Evolutionary conservation across 352 stramenopile species (phyloP), one percentile per base, ranked within the genome.

Genomic region (Achlya hypogyna): DNA sequence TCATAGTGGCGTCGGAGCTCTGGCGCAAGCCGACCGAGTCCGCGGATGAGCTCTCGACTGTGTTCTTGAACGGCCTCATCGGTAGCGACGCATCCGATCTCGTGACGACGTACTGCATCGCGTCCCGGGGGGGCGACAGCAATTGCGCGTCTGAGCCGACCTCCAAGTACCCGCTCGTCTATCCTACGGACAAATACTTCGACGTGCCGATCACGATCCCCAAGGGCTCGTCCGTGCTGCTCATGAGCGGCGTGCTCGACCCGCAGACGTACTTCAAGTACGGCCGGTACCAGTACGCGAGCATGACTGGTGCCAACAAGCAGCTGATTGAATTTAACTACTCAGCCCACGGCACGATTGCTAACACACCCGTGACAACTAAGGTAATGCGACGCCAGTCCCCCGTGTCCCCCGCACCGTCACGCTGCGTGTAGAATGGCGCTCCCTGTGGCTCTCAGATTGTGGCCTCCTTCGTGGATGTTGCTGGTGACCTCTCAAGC

Each of bases 1-100:
- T 84, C n/a, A 70, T 87, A 18, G 71, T 75, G 4, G 79, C 75
- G 53, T 85, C 77, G 1, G 78, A 87, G 49, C 79, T 84, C 69
- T 87, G 78, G 75, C 75, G 82, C 20, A 71, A 18, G 14, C 78
- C 78, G 0, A 43, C 76, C 51, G 70, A 70, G 5, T 64, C 51
- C 3, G 20, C 60, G 0, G 1, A 31, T 5, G 56, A 63, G 2
- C 72, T 85, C 62, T n/a, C 59, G 0, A 23, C 51, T 6, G 49
- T 71, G 0, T 83, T 78, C 54, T 74, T 66, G 5, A 58, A 72
- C 35, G 45, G 70, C 1, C 56, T 29, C 5, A 62, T 78, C 4
- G 66, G 56, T 16, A 74, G 71, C 32, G 74, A 65, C 25, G 59
- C 42, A 0, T 73, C 75, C 20, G 29, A 34, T 1, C 54, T 70